Evolutionary conservation across 2,329 filamentous ascomycete genomes (phyloP), one percentile per base, ranked within the genome.

Genomic region (Pyricularia sp.): DNA sequence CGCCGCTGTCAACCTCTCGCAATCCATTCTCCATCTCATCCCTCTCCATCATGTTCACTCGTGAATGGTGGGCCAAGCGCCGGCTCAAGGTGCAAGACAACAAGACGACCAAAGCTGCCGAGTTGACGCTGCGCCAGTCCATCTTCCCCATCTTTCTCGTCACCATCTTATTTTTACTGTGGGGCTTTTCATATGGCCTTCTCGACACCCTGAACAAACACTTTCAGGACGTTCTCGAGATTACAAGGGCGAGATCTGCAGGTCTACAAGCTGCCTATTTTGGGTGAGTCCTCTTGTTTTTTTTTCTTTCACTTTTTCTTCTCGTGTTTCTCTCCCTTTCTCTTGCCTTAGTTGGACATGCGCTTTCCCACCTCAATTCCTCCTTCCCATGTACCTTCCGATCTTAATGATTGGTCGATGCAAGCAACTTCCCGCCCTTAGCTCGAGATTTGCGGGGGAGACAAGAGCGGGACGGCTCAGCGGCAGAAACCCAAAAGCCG

Each of bases 101-200:
- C 64, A 71, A 73, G 66, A 72, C 75, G 60, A 81, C 78, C 19
- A 75, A 71, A 62, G 78, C 78, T 1, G 78, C 78, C 9, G 76
- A 88, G 73, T 77, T 91, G 67, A 89, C 86, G 0, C 72, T 90
- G 33, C 79, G 85, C 64, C 80, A 89, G 70, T 90, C 87, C 13
- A 78, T 91, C 64, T 82, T 83, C 69, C 88, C 88, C 3, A 80
- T 90, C 60, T 77, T 78, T 65, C 79, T 91, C 4, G 88, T 90
- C 63, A 88, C 84, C 0, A 76, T 86, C 62, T 74, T 88, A 1
- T 88, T 66, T 62, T 66, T 65, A 63, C 65, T 66, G 55, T 66
- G 65, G 65, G 82, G 83, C 30, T 84, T 84, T 72, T 78, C 76
- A 26, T 84, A 84, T 71, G 82, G 82, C 33, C 77, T 84, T 22